These are phyloP conservation scores for Cynanchum wilfordii DNA, from an alignment of 257 asterid species.

Conservation along the genomic window DNA sequence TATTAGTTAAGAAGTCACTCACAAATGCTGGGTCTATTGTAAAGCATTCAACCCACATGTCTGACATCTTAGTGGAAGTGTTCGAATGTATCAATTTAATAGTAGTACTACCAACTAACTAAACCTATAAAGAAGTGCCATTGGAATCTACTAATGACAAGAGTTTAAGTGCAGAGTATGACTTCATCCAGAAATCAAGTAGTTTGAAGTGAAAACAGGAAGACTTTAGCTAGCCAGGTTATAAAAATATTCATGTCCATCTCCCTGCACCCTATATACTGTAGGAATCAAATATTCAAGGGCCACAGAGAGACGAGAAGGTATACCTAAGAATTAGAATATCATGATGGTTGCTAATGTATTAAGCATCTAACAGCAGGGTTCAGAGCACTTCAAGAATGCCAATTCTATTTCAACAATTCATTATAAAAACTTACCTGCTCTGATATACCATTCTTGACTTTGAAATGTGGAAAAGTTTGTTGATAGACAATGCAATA, in stretches of 20 bases:
- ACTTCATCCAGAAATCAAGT: background rate
- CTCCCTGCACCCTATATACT: background rate
- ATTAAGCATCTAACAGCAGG: background rate
- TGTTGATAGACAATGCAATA: conserved; percentile 57
- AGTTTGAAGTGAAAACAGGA: background rate
- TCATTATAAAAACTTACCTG: conserved; percentile 49
- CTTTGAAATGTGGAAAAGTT: conserved; percentile 58
- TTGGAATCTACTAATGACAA: background rate
- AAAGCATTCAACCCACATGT: background rate
- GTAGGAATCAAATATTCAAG: background rate
- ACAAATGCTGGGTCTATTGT: background rate
- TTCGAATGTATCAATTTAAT: background rate
- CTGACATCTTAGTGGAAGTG: background rate
- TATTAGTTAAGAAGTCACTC: background rate
- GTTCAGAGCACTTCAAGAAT: background rate
- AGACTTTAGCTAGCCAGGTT: no score
- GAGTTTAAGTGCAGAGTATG: background rate
- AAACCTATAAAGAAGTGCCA: background rate
- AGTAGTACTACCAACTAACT: background rate
- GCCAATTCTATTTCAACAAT: background rate
- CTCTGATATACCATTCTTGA: conserved; percentile 85
- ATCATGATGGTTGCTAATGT: background rate
- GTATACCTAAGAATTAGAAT: background rate
- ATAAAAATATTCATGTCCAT: background rate
- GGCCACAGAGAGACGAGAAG: background rate